Evolutionary conservation across 768 basidiomycete species (phyloP).

Genomic region (Polyporus arcularius): DNA sequence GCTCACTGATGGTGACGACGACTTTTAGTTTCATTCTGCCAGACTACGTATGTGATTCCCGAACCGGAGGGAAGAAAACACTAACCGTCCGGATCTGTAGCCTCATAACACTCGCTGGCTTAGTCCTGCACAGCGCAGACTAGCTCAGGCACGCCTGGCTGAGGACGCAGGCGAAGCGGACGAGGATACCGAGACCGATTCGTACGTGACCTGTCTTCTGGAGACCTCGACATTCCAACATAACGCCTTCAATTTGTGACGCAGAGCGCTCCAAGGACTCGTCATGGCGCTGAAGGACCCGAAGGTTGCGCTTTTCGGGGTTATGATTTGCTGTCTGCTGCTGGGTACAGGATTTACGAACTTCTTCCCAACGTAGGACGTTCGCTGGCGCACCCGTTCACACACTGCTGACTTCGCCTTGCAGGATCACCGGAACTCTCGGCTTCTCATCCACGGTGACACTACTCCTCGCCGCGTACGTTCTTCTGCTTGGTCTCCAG

Average conservation of each 20-base stretch:
- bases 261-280: constrained; percentile 53
- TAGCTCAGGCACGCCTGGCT: constrained; percentile 67
- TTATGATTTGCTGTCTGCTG: constrained; percentile 52
- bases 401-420: neutral
- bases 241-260: neutral
- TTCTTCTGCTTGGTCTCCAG: neutral
- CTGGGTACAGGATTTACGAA: constrained; percentile 60
- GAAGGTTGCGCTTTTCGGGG: constrained; percentile 52
- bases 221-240: neutral
- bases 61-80: too few relatives aligned
- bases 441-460: constrained; percentile 61
- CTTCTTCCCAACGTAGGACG: constrained; percentile 55
- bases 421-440: constrained; percentile 57
- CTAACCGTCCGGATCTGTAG: constrained; percentile 30
- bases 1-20: neutral
- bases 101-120: constrained; percentile 67
- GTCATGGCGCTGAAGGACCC: constrained; percentile 57
- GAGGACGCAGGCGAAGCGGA: constrained; percentile 73
- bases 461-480: constrained; percentile 61
- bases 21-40: constrained; percentile 54
- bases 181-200: constrained; percentile 53
- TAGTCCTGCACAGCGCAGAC: constrained; percentile 45
- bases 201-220: constrained; percentile 41
- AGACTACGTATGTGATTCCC: constrained; percentile 48
- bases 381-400: too few relatives aligned